Evolutionary conservation across 2,329 filamentous ascomycete genomes (phyloP).

Genomic region (Mariannaea sp.): DNA sequence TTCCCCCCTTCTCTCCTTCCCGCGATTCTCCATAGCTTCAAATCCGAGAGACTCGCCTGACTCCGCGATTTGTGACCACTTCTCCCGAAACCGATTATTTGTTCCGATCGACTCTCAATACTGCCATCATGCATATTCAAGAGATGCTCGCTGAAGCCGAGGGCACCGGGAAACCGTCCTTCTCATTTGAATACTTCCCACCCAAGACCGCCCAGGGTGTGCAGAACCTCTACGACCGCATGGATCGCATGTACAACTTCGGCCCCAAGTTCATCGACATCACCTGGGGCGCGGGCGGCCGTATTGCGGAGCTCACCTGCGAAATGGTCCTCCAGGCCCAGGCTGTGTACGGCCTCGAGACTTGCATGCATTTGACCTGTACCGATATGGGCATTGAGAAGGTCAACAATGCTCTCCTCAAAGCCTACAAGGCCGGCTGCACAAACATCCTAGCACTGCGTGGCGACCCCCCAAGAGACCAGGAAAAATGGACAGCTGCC

Average conservation of each 20-base stretch:
- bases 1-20: conserved; percentile 8
- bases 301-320: conserved; percentile 87
- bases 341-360: conserved; percentile 93
- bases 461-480: conserved; percentile 90
- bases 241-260: conserved; percentile 97
- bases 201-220: conserved; percentile 97
- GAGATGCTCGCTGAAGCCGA: conserved; percentile 86
- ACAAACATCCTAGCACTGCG: conserved; percentile 95
- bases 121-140: conserved; percentile 85
- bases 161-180: conserved; percentile 79
- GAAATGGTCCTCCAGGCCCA: conserved; percentile 98
- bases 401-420: conserved; percentile 84
- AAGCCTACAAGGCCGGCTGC: conserved; percentile 92
- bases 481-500: conserved; percentile 89
- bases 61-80: not conserved
- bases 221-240: conserved; percentile 98
- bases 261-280: conserved; percentile 97
- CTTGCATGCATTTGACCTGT: conserved; percentile 98
- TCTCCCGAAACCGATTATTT: not conserved
- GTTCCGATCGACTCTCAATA: not conserved
- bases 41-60: conserved; percentile 6
- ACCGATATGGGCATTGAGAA: conserved; percentile 96
- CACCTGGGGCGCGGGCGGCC: conserved; percentile 96
- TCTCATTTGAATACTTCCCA: conserved; percentile 99
- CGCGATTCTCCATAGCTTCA: conserved; percentile 12